Evolutionary conservation across 2,329 filamentous ascomycete genomes (phyloP), one percentile per base, ranked within the genome.

Genomic region (Aspergillus fumigatiaffinis): DNA sequence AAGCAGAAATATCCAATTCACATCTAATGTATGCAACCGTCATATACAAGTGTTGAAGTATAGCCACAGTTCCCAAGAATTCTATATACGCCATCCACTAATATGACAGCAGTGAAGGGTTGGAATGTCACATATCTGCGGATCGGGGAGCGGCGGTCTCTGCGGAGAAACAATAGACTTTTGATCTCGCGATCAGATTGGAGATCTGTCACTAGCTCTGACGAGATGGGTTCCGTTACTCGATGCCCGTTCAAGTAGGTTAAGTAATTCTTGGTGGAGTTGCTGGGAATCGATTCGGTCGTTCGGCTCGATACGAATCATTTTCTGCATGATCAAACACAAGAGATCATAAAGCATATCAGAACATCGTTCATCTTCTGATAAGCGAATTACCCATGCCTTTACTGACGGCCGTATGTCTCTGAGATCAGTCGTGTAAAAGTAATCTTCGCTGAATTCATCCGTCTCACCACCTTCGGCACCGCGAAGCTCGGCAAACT

Each of bases 401-500:
- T 41, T 8, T 1, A 60, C 58, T 17, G 55, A 57, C 1, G 52
- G 38, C 2, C 54, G 55, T 8, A 62, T 52, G 4, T 3, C 20
- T 1, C 47, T 20, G n/a, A 29, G n/a, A 23, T 58, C 25, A 2
- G 47, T 4, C 7, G 51, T 51, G 29, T 58, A 62, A 32, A 62
- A 62, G 32, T 21, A 42, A 52, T 62, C 60, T 3, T 21, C 25
- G 14, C 8, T 51, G 2, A 56, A 1, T 3, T 53, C 52, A 6
- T 47, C 44, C 21, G 21, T 21, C 21, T 53, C 12, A n/a, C 7
- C 29, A 23, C 32, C 49, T 7, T 58, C 60, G 3, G n/a, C 6
- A 21, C 52, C 54, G 4, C 60, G 48, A 10, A 26, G 28, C 7
- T n/a, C 20, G 25, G 52, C 20, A 35, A 63, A 63, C 4, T 55